Percentiles rank a stretch among this genome's conserved stretches.
Evolutionary conservation across 2,329 filamentous ascomycete genomes (phyloP).

Genomic region (Rutstroemia sp.): DNA sequence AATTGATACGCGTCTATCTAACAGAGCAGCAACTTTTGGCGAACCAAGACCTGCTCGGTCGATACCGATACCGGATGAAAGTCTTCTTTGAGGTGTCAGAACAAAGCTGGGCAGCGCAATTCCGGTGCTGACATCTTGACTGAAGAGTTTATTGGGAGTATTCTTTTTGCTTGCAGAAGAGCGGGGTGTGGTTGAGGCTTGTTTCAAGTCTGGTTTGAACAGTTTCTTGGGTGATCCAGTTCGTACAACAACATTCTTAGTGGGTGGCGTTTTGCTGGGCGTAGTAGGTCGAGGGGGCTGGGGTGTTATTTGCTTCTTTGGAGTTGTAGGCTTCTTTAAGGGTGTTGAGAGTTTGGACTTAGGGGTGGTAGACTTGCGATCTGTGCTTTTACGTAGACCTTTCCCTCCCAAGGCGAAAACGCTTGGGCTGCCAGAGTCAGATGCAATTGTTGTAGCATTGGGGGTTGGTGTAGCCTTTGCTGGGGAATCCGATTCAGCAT

Average conservation of each 20-base stretch:
- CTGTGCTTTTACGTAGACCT: constrained; percentile 41
- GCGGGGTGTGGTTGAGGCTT: constrained; percentile 22
- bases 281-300: constrained; percentile 37
- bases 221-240: constrained; percentile 43
- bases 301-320: constrained; percentile 37
- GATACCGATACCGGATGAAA: constrained; percentile 60
- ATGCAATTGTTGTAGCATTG: constrained; percentile 34
- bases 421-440: constrained; percentile 46
- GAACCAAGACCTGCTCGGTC: constrained; percentile 68
- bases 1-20: constrained; percentile 65
- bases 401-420: constrained; percentile 45
- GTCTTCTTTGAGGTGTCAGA: constrained; percentile 52
- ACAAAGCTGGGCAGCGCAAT: constrained; percentile 55
- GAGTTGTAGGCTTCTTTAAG: constrained; percentile 31
- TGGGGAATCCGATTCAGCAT: constrained; percentile 31
- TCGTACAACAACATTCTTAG: constrained; percentile 38
- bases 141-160: constrained; percentile 42
- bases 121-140: constrained; percentile 45
- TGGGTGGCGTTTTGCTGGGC: constrained; percentile 42
- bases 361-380: constrained; percentile 34
- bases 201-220: constrained; percentile 34
- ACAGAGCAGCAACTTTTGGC: constrained; percentile 61
- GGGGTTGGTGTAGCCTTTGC: constrained; percentile 29
- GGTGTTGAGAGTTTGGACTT: constrained; percentile 23
- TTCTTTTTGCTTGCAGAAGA: constrained; percentile 31